phyloP scores from a whole-genome alignment of 441 rosid genomes.

The Arabidopsis hybrid region DNA sequence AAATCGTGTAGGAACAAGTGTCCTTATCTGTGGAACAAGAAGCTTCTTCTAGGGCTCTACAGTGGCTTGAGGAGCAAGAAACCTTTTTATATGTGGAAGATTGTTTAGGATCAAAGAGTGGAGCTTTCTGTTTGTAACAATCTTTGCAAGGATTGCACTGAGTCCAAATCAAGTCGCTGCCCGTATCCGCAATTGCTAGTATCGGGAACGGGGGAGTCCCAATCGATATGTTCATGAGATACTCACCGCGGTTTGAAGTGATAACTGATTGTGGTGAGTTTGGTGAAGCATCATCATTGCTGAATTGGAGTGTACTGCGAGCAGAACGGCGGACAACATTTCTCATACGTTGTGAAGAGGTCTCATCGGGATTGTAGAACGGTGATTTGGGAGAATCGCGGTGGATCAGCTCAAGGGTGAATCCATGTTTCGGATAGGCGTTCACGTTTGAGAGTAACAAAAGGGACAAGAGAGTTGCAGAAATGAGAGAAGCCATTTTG shows the following conservation, averaged over 20 bases:
- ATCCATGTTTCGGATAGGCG: conserved; percentile 1
- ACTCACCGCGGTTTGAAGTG: conserved; percentile 18
- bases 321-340: conserved; percentile 41
- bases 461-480: background rate
- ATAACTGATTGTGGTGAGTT: conserved; percentile 24
- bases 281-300: background rate
- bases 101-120: conserved; percentile 41
- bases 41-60: background rate
- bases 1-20: conserved; percentile 36
- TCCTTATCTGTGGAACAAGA: conserved; percentile 6
- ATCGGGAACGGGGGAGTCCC: conserved; percentile 48
- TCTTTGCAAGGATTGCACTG: conserved; percentile 50
- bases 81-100: conserved; percentile 48
- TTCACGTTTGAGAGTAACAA: background rate
- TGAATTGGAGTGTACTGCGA: conserved; percentile 9
- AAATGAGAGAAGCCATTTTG: conserved; percentile 8
- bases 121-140: conserved; percentile 42
- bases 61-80: conserved; percentile 44
- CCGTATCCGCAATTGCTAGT: conserved; percentile 50
- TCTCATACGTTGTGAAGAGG: conserved; percentile 26
- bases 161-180: conserved; percentile 57
- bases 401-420: conserved; percentile 30
- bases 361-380: conserved; percentile 50
- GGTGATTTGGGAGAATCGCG: conserved; percentile 35
- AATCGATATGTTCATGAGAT: conserved; percentile 50